Conservation (phyloP, 2,329 filamentous ascomycete genomes). For the Ophiostoma perfectum region DNA sequence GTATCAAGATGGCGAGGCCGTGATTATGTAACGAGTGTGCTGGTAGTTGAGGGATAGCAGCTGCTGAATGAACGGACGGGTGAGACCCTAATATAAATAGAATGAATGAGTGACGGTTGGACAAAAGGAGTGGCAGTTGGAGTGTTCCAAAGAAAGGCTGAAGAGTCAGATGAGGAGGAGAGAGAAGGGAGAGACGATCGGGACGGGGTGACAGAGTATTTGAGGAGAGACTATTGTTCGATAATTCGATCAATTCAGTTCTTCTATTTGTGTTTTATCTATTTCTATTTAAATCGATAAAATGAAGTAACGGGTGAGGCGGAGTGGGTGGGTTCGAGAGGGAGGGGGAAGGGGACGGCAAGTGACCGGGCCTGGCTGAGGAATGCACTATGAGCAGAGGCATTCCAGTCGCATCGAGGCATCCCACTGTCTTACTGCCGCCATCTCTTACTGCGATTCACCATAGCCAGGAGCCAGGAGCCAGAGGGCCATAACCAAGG, state of each 20-base stretch:
- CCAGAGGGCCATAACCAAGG: too few species aligned
- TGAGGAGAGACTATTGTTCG: background rate
- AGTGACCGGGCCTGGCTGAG: background rate
- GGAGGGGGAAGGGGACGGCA: background rate
- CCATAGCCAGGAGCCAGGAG: too few species aligned
- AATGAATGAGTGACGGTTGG: slow-evolving; percentile 9
- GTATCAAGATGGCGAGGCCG: background rate
- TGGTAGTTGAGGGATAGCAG: background rate
- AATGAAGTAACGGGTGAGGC: slow-evolving; percentile 1
- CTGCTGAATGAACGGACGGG: background rate
- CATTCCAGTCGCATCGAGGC: background rate
- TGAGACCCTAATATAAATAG: background rate
- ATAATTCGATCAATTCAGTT: too few species aligned
- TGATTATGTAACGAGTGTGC: background rate
- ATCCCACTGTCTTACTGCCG: too few species aligned
- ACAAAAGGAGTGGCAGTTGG: slow-evolving; percentile 11
- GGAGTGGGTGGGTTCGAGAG: background rate
- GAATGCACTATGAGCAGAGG: background rate
- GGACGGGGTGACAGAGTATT: background rate
- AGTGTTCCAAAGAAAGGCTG: slow-evolving; percentile 16
- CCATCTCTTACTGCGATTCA: too few species aligned
- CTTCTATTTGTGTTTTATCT: too few species aligned
- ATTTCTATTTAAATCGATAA: background rate
- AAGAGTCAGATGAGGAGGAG: slow-evolving; percentile 14
- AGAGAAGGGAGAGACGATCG: background rate